Conservation (phyloP, 805 yeast genomes). For the Pichia rugopelliculosa region DNA sequence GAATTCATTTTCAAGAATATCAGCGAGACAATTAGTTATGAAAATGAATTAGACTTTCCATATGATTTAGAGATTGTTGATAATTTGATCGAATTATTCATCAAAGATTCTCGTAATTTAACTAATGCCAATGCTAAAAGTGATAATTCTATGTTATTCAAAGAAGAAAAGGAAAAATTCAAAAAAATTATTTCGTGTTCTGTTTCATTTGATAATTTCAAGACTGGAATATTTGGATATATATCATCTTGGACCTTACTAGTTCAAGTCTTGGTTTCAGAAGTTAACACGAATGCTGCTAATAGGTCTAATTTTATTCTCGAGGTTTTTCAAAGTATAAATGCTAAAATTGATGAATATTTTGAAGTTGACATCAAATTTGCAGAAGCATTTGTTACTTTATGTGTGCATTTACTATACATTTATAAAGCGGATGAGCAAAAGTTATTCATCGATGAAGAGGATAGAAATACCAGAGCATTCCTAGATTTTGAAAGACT, state of each 20-base stretch:
- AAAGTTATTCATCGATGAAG: slow-evolving; percentile 17
- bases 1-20: slow-evolving; percentile 37
- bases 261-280: slow-evolving; percentile 64
- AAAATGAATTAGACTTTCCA: slow-evolving; percentile 15
- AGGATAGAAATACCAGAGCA: slow-evolving; percentile 27
- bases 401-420: slow-evolving; percentile 65
- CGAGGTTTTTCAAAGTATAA: slow-evolving; percentile 65
- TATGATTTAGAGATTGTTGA: slow-evolving; percentile 39
- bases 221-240: slow-evolving; percentile 48
- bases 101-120: slow-evolving; percentile 22
- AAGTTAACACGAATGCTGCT: slow-evolving; percentile 35
- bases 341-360: slow-evolving; percentile 73
- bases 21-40: slow-evolving; percentile 18
- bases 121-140: slow-evolving; percentile 12
- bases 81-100: slow-evolving; percentile 19
- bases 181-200: slow-evolving; percentile 37
- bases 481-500: slow-evolving; percentile 43
- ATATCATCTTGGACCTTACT: slow-evolving; percentile 80
- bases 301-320: slow-evolving; percentile 57
- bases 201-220: slow-evolving; percentile 40
- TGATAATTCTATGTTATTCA: slow-evolving; percentile 16
- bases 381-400: slow-evolving; percentile 70
- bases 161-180: slow-evolving; percentile 22
- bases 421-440: slow-evolving; percentile 43
- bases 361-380: slow-evolving; percentile 56